Base-by-base conservation (phyloP, 441 rosid species). In the Isatis lusitanica region DNA sequence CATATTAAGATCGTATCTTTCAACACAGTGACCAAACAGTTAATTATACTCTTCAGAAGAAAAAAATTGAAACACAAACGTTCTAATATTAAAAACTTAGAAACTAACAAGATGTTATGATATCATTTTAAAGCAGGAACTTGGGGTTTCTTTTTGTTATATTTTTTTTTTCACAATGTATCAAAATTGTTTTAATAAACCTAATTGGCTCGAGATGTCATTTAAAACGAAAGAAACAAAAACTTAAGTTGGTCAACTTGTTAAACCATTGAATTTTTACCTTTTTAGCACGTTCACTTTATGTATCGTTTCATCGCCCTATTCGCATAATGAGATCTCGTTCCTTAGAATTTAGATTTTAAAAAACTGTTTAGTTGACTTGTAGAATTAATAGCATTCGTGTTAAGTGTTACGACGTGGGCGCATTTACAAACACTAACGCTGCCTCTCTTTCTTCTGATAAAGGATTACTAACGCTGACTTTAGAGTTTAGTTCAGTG, bases 341-440 rank as follows among this genome's bases (percentile, higher is more conserved):
- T 38, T 52, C 61, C 6, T 52, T 26, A 66, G 31, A 40, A 21
- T 5, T 60, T 58, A 43, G 46, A 46, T 30, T 17, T 28, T 17
- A 42, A 28, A 31, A 58, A 66, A 12, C 0, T 2, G 63, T 60
- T 31, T 60, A 67, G 73, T 74, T 67, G 78, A 74, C 78, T 61
- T 75, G 16, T 61, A 15, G 33, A 68, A 12, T 61, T 68, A 61
- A 33, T 68, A 61, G 42, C 64, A 68, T 61, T 68, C 62, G 68
- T 66, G 73, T 66, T 58, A 58, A 74, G 73, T 66, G 73, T 66
- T 39, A 74, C 17, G 61, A 74, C 78, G 67, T 66, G 73, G 78
- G 55, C 53, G 42, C 53, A 66, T 30, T 59, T 38, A 57, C 71
- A 47, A 74, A 66, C 77, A 40, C 78, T 67, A 31, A n/a, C 52